A percentile compares a stretch with the other conserved stretches of the same genome.
Conservation (phyloP, 306 rosid genomes). For the Prunus salicina region DNA sequence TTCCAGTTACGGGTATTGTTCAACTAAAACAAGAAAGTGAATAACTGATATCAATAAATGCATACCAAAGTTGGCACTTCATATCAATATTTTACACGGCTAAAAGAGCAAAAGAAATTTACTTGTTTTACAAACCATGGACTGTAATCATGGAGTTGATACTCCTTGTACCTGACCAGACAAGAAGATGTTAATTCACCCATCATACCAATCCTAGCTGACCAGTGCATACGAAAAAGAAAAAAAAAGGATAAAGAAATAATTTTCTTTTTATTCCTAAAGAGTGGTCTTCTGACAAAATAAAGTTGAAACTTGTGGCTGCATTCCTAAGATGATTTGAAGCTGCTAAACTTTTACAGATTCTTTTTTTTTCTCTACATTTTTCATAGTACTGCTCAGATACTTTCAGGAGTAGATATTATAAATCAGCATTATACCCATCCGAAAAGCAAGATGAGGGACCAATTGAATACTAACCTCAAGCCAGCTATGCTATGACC, state of each 20-base stretch:
- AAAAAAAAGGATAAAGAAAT: background rate
- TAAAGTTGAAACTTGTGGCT: background rate
- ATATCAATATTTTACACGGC: slow-evolving; percentile 8
- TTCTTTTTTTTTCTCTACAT: background rate
- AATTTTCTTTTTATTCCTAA: background rate
- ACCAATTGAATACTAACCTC: slow-evolving; percentile 46
- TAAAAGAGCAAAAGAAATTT: slow-evolving; percentile 3
- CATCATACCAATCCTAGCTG: slow-evolving; percentile 1
- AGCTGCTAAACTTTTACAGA: background rate
- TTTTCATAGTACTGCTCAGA: background rate
- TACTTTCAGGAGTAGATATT: background rate
- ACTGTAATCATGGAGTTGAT: slow-evolving; percentile 87
- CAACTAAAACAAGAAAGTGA: slow-evolving; percentile 41
- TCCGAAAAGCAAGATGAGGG: slow-evolving; percentile 7
- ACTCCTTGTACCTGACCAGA: slow-evolving; percentile 85
- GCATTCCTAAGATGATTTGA: background rate
- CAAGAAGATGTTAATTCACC: slow-evolving; percentile 18
- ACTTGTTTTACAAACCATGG: slow-evolving; percentile 93
- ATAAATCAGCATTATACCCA: background rate
- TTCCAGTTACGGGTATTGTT: slow-evolving; percentile 84
- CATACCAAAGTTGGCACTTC: background rate
- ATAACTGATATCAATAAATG: slow-evolving; percentile 14
- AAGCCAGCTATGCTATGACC: slow-evolving; percentile 75
- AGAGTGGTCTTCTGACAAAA: slow-evolving; percentile 1
- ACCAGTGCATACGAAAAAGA: background rate